Percentiles rank a stretch among this genome's conserved stretches.
Conservation (phyloP, 345 rosid species). For the Eutrema yunnanense region DNA sequence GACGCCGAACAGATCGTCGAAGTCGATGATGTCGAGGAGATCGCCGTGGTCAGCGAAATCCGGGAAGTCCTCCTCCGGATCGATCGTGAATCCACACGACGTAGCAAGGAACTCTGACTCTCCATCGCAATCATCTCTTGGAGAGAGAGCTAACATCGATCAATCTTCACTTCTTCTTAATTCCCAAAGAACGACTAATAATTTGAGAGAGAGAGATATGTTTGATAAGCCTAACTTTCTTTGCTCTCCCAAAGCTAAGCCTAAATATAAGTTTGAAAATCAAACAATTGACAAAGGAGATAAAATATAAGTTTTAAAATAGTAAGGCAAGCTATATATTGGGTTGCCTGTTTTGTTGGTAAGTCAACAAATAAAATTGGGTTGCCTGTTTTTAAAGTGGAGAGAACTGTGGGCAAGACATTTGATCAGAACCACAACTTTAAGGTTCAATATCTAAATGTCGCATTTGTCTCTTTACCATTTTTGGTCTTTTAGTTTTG, state of each 20-base stretch:
- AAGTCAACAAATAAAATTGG: constrained; percentile 6
- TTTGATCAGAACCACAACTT: constrained; percentile 21
- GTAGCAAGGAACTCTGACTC: constrained; percentile 35
- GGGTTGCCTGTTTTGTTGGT: constrained; percentile 17
- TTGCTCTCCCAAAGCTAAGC: background rate
- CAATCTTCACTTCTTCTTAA: constrained; percentile 3
- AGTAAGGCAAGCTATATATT: background rate
- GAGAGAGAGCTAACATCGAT: constrained; percentile 71
- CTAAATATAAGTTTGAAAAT: background rate
- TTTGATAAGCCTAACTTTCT: constrained; percentile 9
- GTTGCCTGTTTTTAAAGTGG: background rate
- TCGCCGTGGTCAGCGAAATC: constrained; percentile 46
- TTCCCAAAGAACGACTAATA: background rate
- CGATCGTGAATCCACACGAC: constrained; percentile 24
- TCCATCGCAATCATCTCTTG: constrained; percentile 43
- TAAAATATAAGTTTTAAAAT: background rate
- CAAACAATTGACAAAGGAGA: background rate
- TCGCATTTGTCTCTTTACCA: constrained; percentile 20
- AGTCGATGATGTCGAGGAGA: constrained; percentile 70
- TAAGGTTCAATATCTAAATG: constrained; percentile 10
- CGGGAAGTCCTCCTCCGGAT: constrained; percentile 38
- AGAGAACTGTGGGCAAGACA: background rate
- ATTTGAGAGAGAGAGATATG: constrained; percentile 16
- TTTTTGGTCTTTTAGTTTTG: constrained; percentile 2
- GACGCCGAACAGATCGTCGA: constrained; percentile 66